A percentile compares a stretch with the other conserved stretches of the same genome.
These are phyloP conservation scores for Metschnikowia matae DNA, from an alignment of 805 yeast species.

Conservation along the genomic window DNA sequence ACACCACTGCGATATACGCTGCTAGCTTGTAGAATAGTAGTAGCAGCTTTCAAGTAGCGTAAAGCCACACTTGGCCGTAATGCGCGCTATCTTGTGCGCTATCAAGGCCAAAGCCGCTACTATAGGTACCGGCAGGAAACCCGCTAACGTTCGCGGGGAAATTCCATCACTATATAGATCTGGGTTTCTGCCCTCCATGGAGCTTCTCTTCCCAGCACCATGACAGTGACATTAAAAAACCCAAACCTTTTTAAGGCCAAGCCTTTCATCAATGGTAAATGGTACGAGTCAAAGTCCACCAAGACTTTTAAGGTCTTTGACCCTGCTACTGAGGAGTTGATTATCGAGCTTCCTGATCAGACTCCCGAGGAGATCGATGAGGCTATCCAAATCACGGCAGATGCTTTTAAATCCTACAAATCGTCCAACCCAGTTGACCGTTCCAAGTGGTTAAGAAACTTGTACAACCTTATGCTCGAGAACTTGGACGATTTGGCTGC, in stretches of 20 bases:
- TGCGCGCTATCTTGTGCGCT: slow-evolving; percentile 3
- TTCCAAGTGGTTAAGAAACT: slow-evolving; percentile 46
- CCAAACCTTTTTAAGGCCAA: slow-evolving; percentile 29
- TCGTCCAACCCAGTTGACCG: slow-evolving; percentile 49
- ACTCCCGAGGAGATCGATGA: slow-evolving; percentile 39
- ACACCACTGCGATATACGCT: no score
- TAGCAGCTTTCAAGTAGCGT: no score
- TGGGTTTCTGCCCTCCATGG: not conserved
- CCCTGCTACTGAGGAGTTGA: slow-evolving; percentile 38
- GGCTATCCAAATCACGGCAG: slow-evolving; percentile 46
- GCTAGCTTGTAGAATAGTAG: no score
- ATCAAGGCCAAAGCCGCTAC: not conserved
- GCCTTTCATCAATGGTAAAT: slow-evolving; percentile 38
- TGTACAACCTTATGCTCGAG: slow-evolving; percentile 49
- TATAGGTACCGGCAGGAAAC: not conserved
- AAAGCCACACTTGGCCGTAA: no score
- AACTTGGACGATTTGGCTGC: slow-evolving; percentile 55
- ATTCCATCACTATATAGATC: not conserved
- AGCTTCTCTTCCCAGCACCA: not conserved
- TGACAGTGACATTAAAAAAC: slow-evolving; percentile 27
- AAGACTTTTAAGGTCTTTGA: slow-evolving; percentile 36
- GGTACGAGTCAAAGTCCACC: slow-evolving; percentile 35
- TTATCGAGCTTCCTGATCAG: slow-evolving; percentile 42
- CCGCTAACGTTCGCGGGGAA: slow-evolving; percentile 2
- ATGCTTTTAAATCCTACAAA: slow-evolving; percentile 44